These are phyloP conservation scores for Pestalotiopsis sp. DNA, from an alignment of 2,329 filamentous ascomycete species.

Conservation along the genomic window DNA sequence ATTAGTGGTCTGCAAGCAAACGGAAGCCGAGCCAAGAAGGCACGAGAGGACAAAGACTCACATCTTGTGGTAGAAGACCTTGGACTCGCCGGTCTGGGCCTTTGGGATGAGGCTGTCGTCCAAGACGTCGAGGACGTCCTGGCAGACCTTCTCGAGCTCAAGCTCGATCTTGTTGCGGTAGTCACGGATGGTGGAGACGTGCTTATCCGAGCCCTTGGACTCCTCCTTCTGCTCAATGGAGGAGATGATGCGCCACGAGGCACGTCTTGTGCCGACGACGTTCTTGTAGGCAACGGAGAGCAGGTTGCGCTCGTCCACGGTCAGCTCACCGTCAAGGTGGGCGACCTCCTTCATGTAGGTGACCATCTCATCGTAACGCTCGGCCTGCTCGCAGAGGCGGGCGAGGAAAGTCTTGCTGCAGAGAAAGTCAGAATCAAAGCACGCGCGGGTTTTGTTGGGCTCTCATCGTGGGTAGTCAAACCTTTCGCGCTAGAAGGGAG, in stretches of 20 bases:
- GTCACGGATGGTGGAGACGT: constrained; percentile 90
- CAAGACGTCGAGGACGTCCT: constrained; percentile 94
- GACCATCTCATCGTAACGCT: constrained; percentile 99
- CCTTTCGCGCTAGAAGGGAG: constrained; percentile 66
- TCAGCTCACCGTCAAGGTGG: constrained; percentile 79
- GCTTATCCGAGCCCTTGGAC: constrained; percentile 96
- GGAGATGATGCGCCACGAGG: constrained; percentile 98
- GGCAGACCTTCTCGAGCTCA: constrained; percentile 96
- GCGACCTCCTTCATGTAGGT: constrained; percentile 99
- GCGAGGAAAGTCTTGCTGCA: constrained; percentile 98
- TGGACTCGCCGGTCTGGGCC: constrained; percentile 95
- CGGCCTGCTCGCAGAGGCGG: constrained; percentile 99
- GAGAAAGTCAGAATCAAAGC: constrained; percentile 8
- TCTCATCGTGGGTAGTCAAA: constrained; percentile 43
- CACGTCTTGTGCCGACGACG: constrained; percentile 96
- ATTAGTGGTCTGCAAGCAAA: constrained; percentile 8
- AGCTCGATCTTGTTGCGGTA: constrained; percentile 98
- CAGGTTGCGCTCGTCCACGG: constrained; percentile 97
- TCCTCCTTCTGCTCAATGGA: constrained; percentile 99
- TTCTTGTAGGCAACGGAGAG: constrained; percentile 99
- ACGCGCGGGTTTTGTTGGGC: constrained; percentile 14
- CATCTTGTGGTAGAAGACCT: constrained; percentile 99
- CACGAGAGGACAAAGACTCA: constrained; percentile 48
- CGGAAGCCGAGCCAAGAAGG: constrained; percentile 27
- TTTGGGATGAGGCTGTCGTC: constrained; percentile 93